These are phyloP conservation scores for Suillus sp. DNA, from an alignment of 768 basidiomycete species.

Conservation along the genomic window DNA sequence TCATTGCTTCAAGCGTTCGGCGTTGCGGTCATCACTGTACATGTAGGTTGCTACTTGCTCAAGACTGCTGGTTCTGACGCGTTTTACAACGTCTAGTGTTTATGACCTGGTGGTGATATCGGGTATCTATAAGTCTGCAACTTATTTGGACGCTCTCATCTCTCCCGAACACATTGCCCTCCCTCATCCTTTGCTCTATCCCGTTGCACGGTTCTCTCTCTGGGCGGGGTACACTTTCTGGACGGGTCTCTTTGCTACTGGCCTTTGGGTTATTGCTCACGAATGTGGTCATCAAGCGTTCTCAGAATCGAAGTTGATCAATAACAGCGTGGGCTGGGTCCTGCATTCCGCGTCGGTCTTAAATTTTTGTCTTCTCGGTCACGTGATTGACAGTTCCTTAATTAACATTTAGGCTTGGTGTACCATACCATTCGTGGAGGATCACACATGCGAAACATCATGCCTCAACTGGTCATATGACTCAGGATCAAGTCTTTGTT, in stretches of 20 bases:
- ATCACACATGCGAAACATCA: conserved; percentile 95
- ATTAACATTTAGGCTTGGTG: conserved; percentile 65
- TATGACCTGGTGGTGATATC: conserved; percentile 78
- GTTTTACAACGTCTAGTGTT: conserved; percentile 42
- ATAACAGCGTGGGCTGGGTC: conserved; percentile 91
- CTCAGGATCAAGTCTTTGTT: conserved; percentile 94
- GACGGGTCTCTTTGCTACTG: conserved; percentile 85
- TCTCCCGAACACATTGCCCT: conserved; percentile 55
- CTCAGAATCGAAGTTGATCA: conserved; percentile 88
- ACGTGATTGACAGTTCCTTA: conserved; percentile 29
- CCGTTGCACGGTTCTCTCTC: conserved; percentile 60
- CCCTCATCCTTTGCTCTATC: conserved; percentile 62
- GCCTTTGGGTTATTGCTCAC: conserved; percentile 93
- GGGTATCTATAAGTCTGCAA: conserved; percentile 66
- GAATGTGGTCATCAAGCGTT: conserved; percentile 98
- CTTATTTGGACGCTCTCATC: conserved; percentile 63
- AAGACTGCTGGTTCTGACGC: conserved; percentile 15
- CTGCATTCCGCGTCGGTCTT: conserved; percentile 80
- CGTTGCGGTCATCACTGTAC: conserved; percentile 75
- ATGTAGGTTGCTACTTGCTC: conserved; percentile 50
- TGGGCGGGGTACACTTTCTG: conserved; percentile 85
- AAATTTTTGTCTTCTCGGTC: conserved; percentile 15
- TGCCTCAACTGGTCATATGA: conserved; percentile 91
- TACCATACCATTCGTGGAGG: conserved; percentile 97
- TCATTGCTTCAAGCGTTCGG: conserved; percentile 91